Evolutionary conservation across 2,329 filamentous ascomycete genomes (phyloP).

Genomic region (Venturia carpophila): DNA sequence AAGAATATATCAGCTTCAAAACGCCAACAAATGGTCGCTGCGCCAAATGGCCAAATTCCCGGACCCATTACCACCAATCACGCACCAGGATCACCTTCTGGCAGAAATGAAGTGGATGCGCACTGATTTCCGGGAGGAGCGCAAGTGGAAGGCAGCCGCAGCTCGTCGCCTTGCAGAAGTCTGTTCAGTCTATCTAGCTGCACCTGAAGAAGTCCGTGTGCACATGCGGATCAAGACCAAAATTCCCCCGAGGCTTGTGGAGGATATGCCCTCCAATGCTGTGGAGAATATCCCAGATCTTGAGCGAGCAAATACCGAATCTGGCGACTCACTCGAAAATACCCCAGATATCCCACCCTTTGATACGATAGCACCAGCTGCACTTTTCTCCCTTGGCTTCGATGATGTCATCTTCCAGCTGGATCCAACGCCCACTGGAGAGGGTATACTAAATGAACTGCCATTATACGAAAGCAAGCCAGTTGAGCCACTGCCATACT

Average conservation of each 20-base stretch:
- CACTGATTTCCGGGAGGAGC: constrained; percentile 87
- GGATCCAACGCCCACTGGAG: constrained; percentile 63
- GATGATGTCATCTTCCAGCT: constrained; percentile 77
- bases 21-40: constrained; percentile 85
- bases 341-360: constrained; percentile 32
- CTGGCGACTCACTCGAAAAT: constrained; percentile 16
- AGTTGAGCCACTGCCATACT: constrained; percentile 27
- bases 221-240: constrained; percentile 59
- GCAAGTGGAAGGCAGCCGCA: constrained; percentile 82
- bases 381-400: constrained; percentile 73
- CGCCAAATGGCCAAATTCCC: constrained; percentile 77
- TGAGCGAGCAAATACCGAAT: constrained; percentile 23
- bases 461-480: constrained; percentile 64
- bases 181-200: constrained; percentile 73
- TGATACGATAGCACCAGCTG: constrained; percentile 54
- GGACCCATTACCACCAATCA: constrained; percentile 68
- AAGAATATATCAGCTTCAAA: constrained; percentile 83
- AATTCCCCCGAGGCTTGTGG: constrained; percentile 24
- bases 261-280: constrained; percentile 23
- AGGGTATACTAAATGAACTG: constrained; percentile 70
- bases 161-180: constrained; percentile 73
- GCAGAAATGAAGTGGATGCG: constrained; percentile 98
- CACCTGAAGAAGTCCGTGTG: constrained; percentile 54
- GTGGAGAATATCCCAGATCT: constrained; percentile 34
- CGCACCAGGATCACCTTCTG: constrained; percentile 79